A percentile compares a stretch with the other conserved stretches of the same genome.
These are phyloP conservation scores for Rhodofomes roseus DNA, from an alignment of 1,284 basidiomycete species.

Conservation along the genomic window DNA sequence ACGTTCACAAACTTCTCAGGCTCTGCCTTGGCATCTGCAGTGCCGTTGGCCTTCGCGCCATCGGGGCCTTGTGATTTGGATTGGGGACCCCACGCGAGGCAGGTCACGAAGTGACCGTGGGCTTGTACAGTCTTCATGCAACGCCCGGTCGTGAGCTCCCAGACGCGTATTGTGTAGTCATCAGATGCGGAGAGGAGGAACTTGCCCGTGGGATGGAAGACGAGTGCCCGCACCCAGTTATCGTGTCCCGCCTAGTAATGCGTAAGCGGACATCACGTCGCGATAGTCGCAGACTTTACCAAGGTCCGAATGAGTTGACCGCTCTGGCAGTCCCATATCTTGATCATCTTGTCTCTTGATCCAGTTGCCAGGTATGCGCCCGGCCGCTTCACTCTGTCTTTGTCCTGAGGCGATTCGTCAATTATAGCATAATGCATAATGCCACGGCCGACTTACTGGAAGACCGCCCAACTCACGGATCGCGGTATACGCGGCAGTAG, in stretches of 20 bases:
- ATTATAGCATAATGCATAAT: neutral
- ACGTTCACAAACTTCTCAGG: conserved; percentile 51
- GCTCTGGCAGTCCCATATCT: conserved; percentile 64
- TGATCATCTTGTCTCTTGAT: conserved; percentile 70
- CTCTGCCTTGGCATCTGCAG: conserved; percentile 13
- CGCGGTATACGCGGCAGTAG: conserved; percentile 45
- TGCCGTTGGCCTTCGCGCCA: conserved; percentile 29
- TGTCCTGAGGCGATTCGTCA: conserved; percentile 7
- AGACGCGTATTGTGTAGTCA: conserved; percentile 74
- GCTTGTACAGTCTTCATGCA: conserved; percentile 69
- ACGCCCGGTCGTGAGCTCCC: conserved; percentile 69
- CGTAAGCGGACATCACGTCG: neutral
- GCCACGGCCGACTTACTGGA: conserved; percentile 15
- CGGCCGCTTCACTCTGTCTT: conserved; percentile 30
- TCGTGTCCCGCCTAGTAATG: conserved; percentile 51
- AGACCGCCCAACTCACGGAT: conserved; percentile 40
- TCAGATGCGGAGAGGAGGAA: conserved; percentile 72
- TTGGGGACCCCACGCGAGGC: conserved; percentile 63
- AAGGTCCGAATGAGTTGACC: conserved; percentile 69
- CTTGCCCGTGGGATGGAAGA: conserved; percentile 73
- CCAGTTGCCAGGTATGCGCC: conserved; percentile 59
- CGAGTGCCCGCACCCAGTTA: conserved; percentile 67
- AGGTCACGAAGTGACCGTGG: conserved; percentile 68
- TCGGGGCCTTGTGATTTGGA: conserved; percentile 35
- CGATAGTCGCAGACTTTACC: conserved; percentile 32